phyloP scores from a whole-genome alignment of 306 rosid species.

The Castanea sativa region DNA sequence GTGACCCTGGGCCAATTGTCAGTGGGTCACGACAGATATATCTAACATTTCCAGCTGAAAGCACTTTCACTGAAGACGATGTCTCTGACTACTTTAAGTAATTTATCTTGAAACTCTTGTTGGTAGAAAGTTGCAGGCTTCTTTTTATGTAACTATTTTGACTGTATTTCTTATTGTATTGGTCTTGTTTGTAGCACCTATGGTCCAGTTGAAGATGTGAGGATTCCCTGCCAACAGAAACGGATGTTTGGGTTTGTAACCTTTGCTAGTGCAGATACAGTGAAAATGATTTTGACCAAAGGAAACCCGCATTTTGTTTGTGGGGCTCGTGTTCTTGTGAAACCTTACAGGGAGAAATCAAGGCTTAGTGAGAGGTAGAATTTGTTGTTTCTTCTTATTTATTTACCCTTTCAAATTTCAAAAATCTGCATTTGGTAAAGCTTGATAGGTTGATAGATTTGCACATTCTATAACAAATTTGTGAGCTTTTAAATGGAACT shows the following conservation, averaged over 20 bases:
- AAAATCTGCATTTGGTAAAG: background rate
- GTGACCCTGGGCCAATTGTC: constrained; percentile 56
- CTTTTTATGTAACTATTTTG: constrained; percentile 2
- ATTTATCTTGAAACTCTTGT: constrained; percentile 2
- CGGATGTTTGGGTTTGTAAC: constrained; percentile 97
- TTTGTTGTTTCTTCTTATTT: background rate
- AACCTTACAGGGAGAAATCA: constrained; percentile 83
- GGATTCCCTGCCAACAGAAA: constrained; percentile 76
- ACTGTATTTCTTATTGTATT: constrained; percentile 11
- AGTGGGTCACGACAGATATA: constrained; percentile 78
- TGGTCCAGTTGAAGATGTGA: constrained; percentile 80
- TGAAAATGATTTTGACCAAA: constrained; percentile 56
- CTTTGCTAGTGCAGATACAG: constrained; percentile 61
- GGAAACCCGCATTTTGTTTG: constrained; percentile 72
- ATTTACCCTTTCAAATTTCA: background rate
- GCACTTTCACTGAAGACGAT: constrained; percentile 79
- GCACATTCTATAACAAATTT: background rate
- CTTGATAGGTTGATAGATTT: background rate
- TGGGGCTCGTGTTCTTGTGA: constrained; percentile 79
- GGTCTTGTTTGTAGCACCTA: constrained; percentile 36
- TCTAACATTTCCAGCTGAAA: constrained; percentile 87
- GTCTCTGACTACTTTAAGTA: constrained; percentile 78
- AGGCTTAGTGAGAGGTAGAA: constrained; percentile 56
- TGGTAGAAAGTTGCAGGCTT: background rate
- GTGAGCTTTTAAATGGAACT: background rate